A percentile compares a stretch with the other conserved stretches of the same genome.
Conservation (phyloP, 1,139 yeast genomes). For the Kodamaea fungicola region DNA sequence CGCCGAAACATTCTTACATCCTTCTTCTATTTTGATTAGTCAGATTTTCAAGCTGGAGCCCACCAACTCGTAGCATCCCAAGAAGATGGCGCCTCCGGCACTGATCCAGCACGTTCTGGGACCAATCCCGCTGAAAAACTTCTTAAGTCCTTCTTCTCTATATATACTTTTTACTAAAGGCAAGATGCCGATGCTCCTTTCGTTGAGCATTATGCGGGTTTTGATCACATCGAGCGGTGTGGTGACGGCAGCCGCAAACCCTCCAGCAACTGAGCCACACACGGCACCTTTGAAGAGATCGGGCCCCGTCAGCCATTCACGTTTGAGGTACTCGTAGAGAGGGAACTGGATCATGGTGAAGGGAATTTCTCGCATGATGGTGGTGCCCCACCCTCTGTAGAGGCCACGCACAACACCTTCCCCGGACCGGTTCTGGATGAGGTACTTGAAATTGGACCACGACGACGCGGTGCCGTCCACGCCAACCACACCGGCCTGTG, state of each 20-base stretch:
- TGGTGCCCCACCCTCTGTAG: conserved; percentile 90
- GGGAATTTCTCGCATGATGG: conserved; percentile 92
- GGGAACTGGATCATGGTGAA: conserved; percentile 96
- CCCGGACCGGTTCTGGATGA: conserved; percentile 57
- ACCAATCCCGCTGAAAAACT: conserved; percentile 80
- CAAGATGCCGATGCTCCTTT: conserved; percentile 45
- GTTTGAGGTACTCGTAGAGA: conserved; percentile 77
- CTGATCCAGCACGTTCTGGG: conserved; percentile 97
- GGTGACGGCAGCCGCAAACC: conserved; percentile 87
- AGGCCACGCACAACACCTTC: conserved; percentile 78
- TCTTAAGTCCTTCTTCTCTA: conserved; percentile 62
- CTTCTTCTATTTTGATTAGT: no score
- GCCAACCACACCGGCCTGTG: conserved; percentile 62
- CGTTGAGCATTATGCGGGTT: conserved; percentile 82
- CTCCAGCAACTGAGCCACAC: conserved; percentile 95
- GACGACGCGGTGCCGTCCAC: conserved; percentile 56
- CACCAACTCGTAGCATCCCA: conserved; percentile 88
- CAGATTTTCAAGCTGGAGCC: conserved; percentile 13
- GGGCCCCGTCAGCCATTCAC: conserved; percentile 40
- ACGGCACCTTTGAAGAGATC: conserved; percentile 76
- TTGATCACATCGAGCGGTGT: conserved; percentile 93
- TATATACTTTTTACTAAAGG: conserved; percentile 46
- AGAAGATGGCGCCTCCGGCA: conserved; percentile 96
- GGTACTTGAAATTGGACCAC: conserved; percentile 59
- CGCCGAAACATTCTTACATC: no score